Base-by-base conservation (phyloP, 805 yeast genomes). In the Yamadazyma nakazawae region DNA sequence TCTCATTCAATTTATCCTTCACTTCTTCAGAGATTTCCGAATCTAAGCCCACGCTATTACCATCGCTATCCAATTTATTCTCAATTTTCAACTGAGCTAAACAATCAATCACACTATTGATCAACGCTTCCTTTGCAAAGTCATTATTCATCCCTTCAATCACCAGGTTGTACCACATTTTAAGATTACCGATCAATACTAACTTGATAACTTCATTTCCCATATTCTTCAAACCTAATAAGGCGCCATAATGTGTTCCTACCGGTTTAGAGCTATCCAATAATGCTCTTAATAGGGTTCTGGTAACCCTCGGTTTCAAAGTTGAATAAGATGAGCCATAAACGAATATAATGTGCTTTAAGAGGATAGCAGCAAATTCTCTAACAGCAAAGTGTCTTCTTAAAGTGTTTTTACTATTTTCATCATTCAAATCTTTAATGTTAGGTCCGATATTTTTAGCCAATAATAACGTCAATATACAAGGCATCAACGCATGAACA, bases 401-500 rank as follows among this genome's bases (percentile, higher is more conserved):
- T 25, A 72, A 57, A 30, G 56, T 45, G 14, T 61, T 63, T 45
- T 68, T 62, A 11, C 60, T 45, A 14, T 57, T 62, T 21, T 61
- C 61, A 0, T 58, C 53, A 17, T 56, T 60, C 37, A 72, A 62
- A 30, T 67, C 73, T 53, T 67, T 72, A 3, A 68, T 48, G 18
- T 61, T 66, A 2, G 74, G 62, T 2, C 97, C 97, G n/a, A 92
- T 78, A 50, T 88, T 80, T 59, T 90, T 90, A 1, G 98, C 97
- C 42, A 94, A 75, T 37, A 94, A 75, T 17, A 92, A 74, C 0
- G 99, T 94, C 54, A 94, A 74, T 30, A 94, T 84, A 50, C 97
- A 88, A n/a, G 99, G 99, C 88, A 94, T 89, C 55, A 94, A 71
- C 0, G 96, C 92, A 68, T 95, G 99, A 39, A 94, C 89, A 60